Evolutionary conservation across 805 yeast species (phyloP), one percentile per base, ranked within the genome.

Genomic region (Scheffersomyces stipitis): DNA sequence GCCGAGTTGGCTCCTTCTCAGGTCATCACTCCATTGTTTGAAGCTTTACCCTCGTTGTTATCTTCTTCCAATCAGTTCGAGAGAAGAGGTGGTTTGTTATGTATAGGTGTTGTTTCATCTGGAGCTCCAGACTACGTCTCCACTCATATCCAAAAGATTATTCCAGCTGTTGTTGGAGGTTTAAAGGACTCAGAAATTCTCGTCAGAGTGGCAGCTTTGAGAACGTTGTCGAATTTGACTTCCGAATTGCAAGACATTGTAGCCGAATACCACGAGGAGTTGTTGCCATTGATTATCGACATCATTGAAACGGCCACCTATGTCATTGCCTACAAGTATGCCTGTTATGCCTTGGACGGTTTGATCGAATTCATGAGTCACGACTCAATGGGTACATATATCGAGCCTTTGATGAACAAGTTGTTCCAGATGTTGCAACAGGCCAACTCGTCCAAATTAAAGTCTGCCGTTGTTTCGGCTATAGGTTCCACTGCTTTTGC

Each of bases 401-500:
- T 93, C 54, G 93, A 82, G 49, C 91, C 95, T 34, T 77, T 93
- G 61, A 89, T 90, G 86, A 85, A 86, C 65, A 86, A 90, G 56
- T 75, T 93, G 49, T 80, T 90, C 71, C 79, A 76, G 40, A 84
- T 93, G 86, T 76, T 91, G 52, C 83, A 80, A 52, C 72, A 76
- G 45, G 86, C 95, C 33, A 75, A 80, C 49, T 75, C 83, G 26
- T 83, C 90, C 15, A 78, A 95, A 12, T 71, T 86, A 56, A 83
- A 81, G 61, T 69, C 86, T 33, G 86, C 87, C 42, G 82, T 86
- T 56, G 96, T 93, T 41, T 86, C 96, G 36, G 96, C 97, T 27
- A 86, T 93, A 60, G 98, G 98, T 38, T 90, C 98, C 27, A 87
- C 96, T 41, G 98, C 99, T 18, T 89, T 83, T 58, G 96, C 98